Percentiles rank a stretch among this genome's conserved stretches.
Conservation (phyloP, 2,329 filamentous ascomycete genomes). For the Paracamarosporium sp. region DNA sequence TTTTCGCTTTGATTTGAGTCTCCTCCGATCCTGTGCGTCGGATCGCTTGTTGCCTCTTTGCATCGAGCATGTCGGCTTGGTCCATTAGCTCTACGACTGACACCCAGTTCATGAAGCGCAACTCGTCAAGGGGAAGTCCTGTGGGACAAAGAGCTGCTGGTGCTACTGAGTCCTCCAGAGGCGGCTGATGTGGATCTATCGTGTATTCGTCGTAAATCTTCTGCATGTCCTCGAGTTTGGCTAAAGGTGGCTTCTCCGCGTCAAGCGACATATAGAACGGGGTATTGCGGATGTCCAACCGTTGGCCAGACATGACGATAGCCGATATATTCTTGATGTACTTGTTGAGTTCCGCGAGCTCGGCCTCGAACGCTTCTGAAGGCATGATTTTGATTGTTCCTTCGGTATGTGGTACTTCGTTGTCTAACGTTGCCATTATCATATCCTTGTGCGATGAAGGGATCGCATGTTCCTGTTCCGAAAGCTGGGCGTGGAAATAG, state of each 20-base stretch:
- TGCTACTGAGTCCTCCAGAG: conserved; percentile 12
- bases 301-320: conserved; percentile 38
- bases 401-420: conserved; percentile 9
- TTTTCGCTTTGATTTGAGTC: not conserved
- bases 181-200: conserved; percentile 46
- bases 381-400: conserved; percentile 19
- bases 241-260: conserved; percentile 27
- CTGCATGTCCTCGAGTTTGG: conserved; percentile 37
- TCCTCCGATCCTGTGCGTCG: not conserved
- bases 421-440: conserved; percentile 7
- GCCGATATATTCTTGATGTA: conserved; percentile 36
- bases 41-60: not conserved
- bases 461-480: conserved; percentile 32
- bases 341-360: conserved; percentile 27
- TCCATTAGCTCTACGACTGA: conserved; percentile 54
- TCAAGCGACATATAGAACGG: conserved; percentile 47
- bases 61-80: conserved; percentile 34
- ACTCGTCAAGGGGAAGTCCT: conserved; percentile 51
- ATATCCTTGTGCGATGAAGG: conserved; percentile 16
- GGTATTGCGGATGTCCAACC: conserved; percentile 44
- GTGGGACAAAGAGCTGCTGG: conserved; percentile 36
- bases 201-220: conserved; percentile 54
- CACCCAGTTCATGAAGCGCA: conserved; percentile 60
- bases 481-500: conserved; percentile 36
- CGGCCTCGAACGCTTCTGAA: conserved; percentile 18